These are phyloP conservation scores for Ricinus communis DNA, from an alignment of 345 rosid species.

Conservation along the genomic window DNA sequence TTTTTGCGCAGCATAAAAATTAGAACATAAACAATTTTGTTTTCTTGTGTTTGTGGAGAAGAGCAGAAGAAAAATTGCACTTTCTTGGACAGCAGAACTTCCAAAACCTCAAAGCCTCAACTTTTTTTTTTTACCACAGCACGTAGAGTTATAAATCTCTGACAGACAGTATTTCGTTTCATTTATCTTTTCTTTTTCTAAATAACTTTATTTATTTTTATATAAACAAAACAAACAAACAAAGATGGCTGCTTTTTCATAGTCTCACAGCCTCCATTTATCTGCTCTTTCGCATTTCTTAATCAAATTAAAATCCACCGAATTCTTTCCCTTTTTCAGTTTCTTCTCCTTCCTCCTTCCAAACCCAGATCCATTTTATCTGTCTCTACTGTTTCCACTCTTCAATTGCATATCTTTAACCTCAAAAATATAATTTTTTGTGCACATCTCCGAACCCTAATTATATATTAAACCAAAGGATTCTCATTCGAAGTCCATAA, in stretches of 20 bases:
- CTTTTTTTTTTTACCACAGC: no score
- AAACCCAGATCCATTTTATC: not conserved
- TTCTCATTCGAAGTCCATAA: not conserved
- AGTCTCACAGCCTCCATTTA: not conserved
- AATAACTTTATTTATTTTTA: no score
- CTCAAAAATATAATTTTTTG: not conserved
- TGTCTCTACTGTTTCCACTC: not conserved
- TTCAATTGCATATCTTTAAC: not conserved
- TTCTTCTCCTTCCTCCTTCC: not conserved
- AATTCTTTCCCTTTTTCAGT: not conserved
- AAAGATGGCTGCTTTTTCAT: not conserved
- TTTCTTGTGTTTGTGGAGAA: no score
- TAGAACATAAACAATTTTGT: no score
- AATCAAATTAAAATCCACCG: not conserved
- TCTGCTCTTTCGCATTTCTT: not conserved
- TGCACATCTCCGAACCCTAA: slow-evolving; percentile 17
- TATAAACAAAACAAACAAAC: not conserved
- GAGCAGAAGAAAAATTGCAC: no score
- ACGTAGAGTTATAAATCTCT: no score
- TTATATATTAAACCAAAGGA: not conserved
- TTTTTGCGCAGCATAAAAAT: no score
- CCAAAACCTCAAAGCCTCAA: no score
- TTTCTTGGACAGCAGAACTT: no score
- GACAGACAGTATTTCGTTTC: no score
- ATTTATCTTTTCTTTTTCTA: no score